Percentiles rank a stretch among this genome's conserved stretches.
Evolutionary conservation across 306 rosid genomes (phyloP).

Genomic region (Cucumis melo): DNA sequence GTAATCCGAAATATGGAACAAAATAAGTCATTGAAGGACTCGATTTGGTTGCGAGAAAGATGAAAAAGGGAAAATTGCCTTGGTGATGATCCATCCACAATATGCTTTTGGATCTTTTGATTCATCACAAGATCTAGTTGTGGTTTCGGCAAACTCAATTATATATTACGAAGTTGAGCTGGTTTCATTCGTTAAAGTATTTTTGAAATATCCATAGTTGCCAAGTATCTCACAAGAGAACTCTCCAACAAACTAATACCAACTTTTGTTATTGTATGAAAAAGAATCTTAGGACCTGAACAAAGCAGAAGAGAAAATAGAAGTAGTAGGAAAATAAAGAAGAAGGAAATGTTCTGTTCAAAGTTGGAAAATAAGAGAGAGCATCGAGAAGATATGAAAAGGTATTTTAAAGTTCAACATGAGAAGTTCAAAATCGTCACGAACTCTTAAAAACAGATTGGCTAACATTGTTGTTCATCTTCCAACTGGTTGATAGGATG

Average conservation of each 20-base stretch:
- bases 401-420: not conserved
- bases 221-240: not conserved
- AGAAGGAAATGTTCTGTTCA: constrained; percentile 32
- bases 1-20: constrained; percentile 6
- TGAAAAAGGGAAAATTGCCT: constrained; percentile 77
- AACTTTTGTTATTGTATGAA: constrained; percentile 9
- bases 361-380: constrained; percentile 29
- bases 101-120: constrained; percentile 62
- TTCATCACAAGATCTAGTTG: constrained; percentile 51
- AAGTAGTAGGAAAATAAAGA: constrained; percentile 32
- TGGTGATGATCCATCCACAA: constrained; percentile 54
- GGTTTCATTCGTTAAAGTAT: constrained; percentile 64
- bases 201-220: not conserved
- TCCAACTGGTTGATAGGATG: constrained; percentile 15
- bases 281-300: constrained; percentile 38
- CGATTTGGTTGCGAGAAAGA: constrained; percentile 61
- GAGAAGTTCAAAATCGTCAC: not conserved
- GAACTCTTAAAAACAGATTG: not conserved
- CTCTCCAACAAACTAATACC: not conserved
- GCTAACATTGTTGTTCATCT: not conserved
- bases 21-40: constrained; percentile 87
- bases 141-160: constrained; percentile 60
- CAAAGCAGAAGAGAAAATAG: constrained; percentile 28
- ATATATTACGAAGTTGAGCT: constrained; percentile 63
- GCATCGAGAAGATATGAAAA: constrained; percentile 36